Base-by-base conservation (phyloP, 1,284 basidiomycete genomes). In the Microbotryum violaceum region DNA sequence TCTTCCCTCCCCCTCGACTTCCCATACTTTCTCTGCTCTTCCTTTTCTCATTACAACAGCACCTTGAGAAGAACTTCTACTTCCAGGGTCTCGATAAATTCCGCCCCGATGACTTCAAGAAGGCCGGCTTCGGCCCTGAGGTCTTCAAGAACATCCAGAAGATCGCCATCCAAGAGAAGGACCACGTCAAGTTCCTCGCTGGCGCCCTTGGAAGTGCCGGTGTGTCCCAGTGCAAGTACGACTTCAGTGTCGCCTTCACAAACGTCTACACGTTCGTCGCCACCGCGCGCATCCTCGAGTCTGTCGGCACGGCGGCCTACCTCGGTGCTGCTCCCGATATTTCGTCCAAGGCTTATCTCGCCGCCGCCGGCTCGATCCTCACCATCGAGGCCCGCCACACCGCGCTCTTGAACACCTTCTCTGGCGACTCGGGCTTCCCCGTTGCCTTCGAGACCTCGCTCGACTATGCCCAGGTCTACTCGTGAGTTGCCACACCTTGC, bases 281-380 rank as follows among this genome's bases (percentile, higher is more conserved):
- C 37, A 81, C 82, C n/a, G 88, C 88, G 3, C 85, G 87, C 66
- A 76, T 85, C 2, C 82, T 91, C n/a, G 89, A 91, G 78, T 81
- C 83, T 64, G 80, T 89, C 50, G 88, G 89, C 69, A 86, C 89
- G 49, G 77, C 79, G 3, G 73, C 73, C 2, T 91, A 91, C 77
- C 81, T 89, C 46, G 89, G 89, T 63, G 88, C 83, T 56, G 83
- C 68, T 18, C 51, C 67, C 56, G 69, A 69, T 60, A 65, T 73
- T 49, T 63, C 64, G 16, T 62, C 65, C 27, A 44, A 48, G n/a
- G 57, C 54, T 0, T 64, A 62, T 51, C 58, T 72, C 46, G 63
- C 67, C 25, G 56, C 63, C 3, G 71, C 71, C 3, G 73, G 61
- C 12, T 60, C 61, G 18, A 70, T 80, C 21, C 74, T 83, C 1